phyloP scores from a whole-genome alignment of 2,329 filamentous ascomycete species.

The Lachnellula occidentalis region DNA sequence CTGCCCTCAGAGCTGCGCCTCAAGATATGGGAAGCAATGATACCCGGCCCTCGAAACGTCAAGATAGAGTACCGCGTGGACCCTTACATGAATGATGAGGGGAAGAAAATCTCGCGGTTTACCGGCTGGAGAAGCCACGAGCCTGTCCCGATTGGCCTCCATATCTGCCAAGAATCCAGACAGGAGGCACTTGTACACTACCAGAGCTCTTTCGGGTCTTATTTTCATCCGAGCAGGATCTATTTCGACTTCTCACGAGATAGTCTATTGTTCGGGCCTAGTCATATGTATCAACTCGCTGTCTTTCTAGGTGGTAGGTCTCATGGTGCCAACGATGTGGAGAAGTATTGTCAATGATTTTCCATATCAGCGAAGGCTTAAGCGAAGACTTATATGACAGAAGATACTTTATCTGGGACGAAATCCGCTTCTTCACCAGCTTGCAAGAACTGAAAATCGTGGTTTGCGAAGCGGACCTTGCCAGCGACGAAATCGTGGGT shows the following conservation, averaged over 20 bases:
- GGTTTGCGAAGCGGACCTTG: conserved; percentile 12
- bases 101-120: not conserved
- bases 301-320: conserved; percentile 16
- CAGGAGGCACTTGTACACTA: conserved; percentile 15
- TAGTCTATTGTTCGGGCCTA: conserved; percentile 12
- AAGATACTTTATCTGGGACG: conserved; percentile 16
- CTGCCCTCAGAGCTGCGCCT: conserved; percentile 24
- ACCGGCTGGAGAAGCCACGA: conserved; percentile 8
- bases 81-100: not conserved
- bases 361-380: conserved; percentile 12
- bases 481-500: conserved; percentile 1
- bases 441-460: conserved; percentile 16
- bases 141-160: conserved; percentile 13
- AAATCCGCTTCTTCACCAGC: conserved; percentile 11
- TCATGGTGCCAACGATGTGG: conserved; percentile 11
- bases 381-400: conserved; percentile 14
- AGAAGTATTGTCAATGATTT: conserved; percentile 15
- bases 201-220: conserved; percentile 11
- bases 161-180: conserved; percentile 19
- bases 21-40: conserved; percentile 18
- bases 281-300: conserved; percentile 11
- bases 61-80: conserved; percentile 2
- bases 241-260: conserved; percentile 21
- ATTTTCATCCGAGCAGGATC: conserved; percentile 7
- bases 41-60: conserved; percentile 12